Conservation (phyloP, 345 rosid species). For the Noccaea caerulescens region DNA sequence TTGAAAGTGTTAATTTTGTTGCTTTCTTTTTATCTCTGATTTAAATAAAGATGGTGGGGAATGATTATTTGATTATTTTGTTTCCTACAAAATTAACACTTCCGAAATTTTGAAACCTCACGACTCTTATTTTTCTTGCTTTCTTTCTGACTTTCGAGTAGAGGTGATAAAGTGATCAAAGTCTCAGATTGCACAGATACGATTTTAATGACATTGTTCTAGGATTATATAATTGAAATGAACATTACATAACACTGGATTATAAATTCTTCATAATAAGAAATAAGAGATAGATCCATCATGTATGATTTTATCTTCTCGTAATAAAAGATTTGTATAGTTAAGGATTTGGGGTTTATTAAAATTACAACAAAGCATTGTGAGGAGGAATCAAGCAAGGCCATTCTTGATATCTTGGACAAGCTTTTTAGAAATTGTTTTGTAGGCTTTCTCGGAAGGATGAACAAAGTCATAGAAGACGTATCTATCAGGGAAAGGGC, state of each 20-base stretch:
- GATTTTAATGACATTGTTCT: too few relatives aligned
- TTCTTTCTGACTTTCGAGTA: too few relatives aligned
- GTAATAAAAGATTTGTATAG: background rate
- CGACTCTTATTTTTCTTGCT: too few relatives aligned
- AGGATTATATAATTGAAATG: conserved; percentile 9
- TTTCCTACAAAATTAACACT: too few relatives aligned
- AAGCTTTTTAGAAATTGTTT: conserved; percentile 40
- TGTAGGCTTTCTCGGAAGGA: conserved; percentile 69
- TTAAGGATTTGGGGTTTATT: conserved; percentile 7
- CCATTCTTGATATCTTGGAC: conserved; percentile 33
- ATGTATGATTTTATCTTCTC: conserved; percentile 19
- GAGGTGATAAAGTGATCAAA: too few relatives aligned
- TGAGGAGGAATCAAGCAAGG: conserved; percentile 37
- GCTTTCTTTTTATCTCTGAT: too few relatives aligned
- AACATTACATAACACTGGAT: conserved; percentile 23
- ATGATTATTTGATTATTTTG: too few relatives aligned
- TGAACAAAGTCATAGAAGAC: conserved; percentile 74
- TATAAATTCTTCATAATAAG: conserved; percentile 10
- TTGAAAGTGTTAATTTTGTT: too few relatives aligned
- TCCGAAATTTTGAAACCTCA: too few relatives aligned
- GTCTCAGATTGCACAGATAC: too few relatives aligned
- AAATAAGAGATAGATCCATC: conserved; percentile 12
- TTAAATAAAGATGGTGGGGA: too few relatives aligned
- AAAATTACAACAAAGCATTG: conserved; percentile 6
- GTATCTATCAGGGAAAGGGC: conserved; percentile 47